Conservation (phyloP, 495 filamentous ascomycete genomes). For the Astrothelium subdiscretum region DNA sequence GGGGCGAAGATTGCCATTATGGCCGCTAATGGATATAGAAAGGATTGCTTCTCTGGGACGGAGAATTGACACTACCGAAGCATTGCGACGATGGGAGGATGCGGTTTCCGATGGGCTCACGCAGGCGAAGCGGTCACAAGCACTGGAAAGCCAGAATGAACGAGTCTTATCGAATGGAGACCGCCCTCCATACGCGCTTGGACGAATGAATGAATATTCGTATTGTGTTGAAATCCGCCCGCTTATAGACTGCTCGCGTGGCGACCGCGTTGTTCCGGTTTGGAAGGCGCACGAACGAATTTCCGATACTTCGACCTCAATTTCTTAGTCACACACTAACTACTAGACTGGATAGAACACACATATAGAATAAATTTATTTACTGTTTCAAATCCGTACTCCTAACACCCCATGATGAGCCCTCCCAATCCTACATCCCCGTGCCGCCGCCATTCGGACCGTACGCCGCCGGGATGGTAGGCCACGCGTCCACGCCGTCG, state of each 20-base stretch:
- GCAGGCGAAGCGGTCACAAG: neutral
- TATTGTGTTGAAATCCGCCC: neutral
- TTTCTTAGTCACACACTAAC: neutral
- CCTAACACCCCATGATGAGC: neutral
- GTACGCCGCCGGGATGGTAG: slow-evolving; percentile 12
- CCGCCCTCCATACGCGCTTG: neutral
- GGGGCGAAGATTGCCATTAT: neutral
- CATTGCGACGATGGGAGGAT: neutral
- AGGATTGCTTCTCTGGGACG: neutral
- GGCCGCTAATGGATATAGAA: neutral
- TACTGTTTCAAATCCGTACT: neutral
- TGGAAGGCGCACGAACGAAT: neutral
- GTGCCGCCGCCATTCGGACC: neutral
- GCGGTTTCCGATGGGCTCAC: neutral
- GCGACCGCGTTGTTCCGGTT: neutral
- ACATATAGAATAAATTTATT: neutral
- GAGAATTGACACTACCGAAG: neutral
- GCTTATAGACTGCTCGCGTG: neutral
- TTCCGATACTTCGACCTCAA: neutral
- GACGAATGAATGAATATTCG: neutral
- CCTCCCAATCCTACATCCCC: neutral
- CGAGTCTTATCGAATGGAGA: neutral
- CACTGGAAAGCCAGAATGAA: neutral
- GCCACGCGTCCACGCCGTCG: slow-evolving; percentile 49
- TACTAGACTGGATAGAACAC: neutral